A percentile compares a stretch with the other conserved stretches of the same genome.
phyloP scores from a whole-genome alignment of 2,329 filamentous ascomycete species.

The Drechmeria coniospora region DNA sequence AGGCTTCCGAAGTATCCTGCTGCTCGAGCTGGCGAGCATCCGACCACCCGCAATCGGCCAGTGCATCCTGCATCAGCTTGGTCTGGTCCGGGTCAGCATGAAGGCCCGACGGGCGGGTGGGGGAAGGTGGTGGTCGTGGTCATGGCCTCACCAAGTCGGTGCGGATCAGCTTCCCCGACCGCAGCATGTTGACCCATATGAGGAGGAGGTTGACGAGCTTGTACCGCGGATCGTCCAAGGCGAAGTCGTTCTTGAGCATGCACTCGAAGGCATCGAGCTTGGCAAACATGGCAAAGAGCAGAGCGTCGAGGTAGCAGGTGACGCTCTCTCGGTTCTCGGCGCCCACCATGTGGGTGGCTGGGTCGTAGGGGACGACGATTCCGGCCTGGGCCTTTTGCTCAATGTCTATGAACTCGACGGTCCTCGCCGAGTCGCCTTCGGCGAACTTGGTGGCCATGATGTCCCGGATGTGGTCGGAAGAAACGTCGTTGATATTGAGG shows the following conservation, averaged over 20 bases:
- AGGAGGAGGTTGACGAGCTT: conserved; percentile 65
- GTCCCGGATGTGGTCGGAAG: conserved; percentile 41
- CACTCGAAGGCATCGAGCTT: conserved; percentile 82
- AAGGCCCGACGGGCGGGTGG: not conserved
- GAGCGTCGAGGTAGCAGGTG: conserved; percentile 86
- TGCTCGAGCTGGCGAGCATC: conserved; percentile 66
- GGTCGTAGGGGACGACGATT: conserved; percentile 59
- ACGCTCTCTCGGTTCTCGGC: conserved; percentile 75
- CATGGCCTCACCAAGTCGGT: conserved; percentile 70
- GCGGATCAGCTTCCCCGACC: conserved; percentile 71
- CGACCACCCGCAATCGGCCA: conserved; percentile 77
- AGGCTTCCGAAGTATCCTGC: conserved; percentile 92
- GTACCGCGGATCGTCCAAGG: conserved; percentile 48
- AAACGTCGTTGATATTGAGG: conserved; percentile 28
- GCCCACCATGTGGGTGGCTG: conserved; percentile 58
- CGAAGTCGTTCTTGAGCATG: conserved; percentile 69
- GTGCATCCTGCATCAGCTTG: conserved; percentile 62
- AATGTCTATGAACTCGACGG: conserved; percentile 61
- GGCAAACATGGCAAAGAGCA: conserved; percentile 93
- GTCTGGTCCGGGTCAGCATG: conserved; percentile 37
- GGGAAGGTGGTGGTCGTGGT: not conserved
- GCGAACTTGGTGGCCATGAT: conserved; percentile 47
- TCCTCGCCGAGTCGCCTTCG: conserved; percentile 54
- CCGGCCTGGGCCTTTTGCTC: conserved; percentile 72
- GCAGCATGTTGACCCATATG: conserved; percentile 85